These are phyloP conservation scores for Ananas comosus DNA, from an alignment of 176 grass and related monocot species.

Conservation along the genomic window DNA sequence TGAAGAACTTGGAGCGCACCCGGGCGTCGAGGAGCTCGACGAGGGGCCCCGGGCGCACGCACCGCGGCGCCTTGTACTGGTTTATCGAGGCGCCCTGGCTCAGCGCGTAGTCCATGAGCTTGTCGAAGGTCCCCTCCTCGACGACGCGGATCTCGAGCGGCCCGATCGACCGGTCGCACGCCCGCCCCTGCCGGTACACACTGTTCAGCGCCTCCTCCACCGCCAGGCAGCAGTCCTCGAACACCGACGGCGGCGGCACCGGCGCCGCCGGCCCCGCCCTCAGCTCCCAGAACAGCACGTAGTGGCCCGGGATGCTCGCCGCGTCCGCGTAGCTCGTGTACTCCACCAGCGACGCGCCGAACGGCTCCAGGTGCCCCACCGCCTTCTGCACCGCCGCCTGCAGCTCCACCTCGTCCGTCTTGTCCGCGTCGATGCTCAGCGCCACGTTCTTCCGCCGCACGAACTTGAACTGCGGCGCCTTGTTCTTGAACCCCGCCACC, in stretches of 20 bases:
- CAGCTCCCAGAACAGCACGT: conserved; percentile 94
- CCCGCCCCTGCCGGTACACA: conserved; percentile 86
- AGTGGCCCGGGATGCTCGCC: conserved; percentile 68
- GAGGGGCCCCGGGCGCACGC: conserved; percentile 64
- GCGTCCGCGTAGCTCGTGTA: conserved; percentile 93
- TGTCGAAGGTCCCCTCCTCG: conserved; percentile 90
- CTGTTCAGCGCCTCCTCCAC: conserved; percentile 85
- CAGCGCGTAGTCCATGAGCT: conserved; percentile 95
- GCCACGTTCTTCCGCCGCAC: conserved; percentile 85
- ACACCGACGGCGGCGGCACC: conserved; percentile 63
- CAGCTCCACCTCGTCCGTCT: conserved; percentile 98
- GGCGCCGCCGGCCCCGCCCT: conserved; percentile 28
- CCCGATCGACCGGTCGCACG: conserved; percentile 68
- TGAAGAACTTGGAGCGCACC: conserved; percentile 58
- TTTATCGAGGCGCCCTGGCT: conserved; percentile 91
- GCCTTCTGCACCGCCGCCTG: conserved; percentile 67
- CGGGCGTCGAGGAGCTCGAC: conserved; percentile 70
- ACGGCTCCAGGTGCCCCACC: conserved; percentile 62
- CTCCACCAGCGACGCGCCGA: conserved; percentile 71
- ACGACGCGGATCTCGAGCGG: conserved; percentile 87
- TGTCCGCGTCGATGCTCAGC: conserved; percentile 84
- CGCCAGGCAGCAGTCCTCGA: conserved; percentile 91
- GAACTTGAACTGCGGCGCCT: conserved; percentile 86
- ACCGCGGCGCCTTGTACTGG: conserved; percentile 97
- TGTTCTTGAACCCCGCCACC: conserved; percentile 83